Evolutionary conservation across 805 yeast species (phyloP).

Genomic region (Yamadazyma scolyti): DNA sequence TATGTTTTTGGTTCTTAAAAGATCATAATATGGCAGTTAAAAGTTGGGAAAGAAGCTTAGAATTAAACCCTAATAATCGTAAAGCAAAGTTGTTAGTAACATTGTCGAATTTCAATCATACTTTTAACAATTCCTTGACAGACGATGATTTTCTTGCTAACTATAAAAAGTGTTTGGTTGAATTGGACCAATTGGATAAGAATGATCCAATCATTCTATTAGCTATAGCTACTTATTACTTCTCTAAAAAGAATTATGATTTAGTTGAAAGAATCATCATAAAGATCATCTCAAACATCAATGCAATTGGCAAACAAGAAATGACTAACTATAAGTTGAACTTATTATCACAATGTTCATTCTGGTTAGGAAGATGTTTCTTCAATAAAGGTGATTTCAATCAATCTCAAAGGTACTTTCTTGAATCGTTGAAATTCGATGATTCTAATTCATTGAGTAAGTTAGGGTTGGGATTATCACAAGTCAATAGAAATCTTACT

Average conservation of each 20-base stretch:
- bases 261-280: slow-evolving; percentile 55
- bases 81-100: slow-evolving; percentile 65
- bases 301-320: slow-evolving; percentile 15
- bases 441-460: slow-evolving; percentile 66
- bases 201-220: slow-evolving; percentile 62
- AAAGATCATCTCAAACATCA: slow-evolving; percentile 36
- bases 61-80: slow-evolving; percentile 56
- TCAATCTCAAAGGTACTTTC: slow-evolving; percentile 69
- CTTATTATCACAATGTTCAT: slow-evolving; percentile 38
- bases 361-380: slow-evolving; percentile 83
- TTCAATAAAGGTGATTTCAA: slow-evolving; percentile 58
- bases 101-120: slow-evolving; percentile 63
- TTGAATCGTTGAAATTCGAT: slow-evolving; percentile 64
- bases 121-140: slow-evolving; percentile 52
- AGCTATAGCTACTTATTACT: slow-evolving; percentile 66
- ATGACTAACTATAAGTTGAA: slow-evolving; percentile 26
- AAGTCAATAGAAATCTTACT: slow-evolving; percentile 63
- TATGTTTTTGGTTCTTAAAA: slow-evolving; percentile 87
- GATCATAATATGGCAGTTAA: slow-evolving; percentile 70
- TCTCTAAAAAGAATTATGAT: slow-evolving; percentile 59
- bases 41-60: slow-evolving; percentile 81
- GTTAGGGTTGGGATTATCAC: slow-evolving; percentile 84
- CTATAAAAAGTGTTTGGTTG: slow-evolving; percentile 58
- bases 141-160: slow-evolving; percentile 58
- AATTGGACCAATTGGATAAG: slow-evolving; percentile 35